Percentiles rank a stretch among this genome's conserved stretches.
These are phyloP conservation scores for Juglanconis juglandina DNA, from an alignment of 2,329 filamentous ascomycete genomes.

Conservation along the genomic window DNA sequence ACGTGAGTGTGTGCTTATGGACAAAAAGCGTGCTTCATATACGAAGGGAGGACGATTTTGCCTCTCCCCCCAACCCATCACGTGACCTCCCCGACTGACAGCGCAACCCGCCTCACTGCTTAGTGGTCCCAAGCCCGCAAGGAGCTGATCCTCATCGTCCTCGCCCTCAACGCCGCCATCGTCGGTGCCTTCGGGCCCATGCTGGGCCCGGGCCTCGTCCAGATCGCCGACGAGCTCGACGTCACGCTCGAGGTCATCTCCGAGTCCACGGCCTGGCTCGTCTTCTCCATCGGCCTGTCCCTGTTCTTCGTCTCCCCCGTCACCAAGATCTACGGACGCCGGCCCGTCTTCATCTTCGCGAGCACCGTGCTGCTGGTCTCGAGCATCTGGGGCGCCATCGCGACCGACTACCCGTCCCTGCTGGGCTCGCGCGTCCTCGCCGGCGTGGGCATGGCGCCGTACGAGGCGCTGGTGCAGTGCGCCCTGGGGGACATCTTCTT, in stretches of 20 bases:
- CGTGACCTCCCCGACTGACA: neutral
- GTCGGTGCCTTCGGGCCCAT: constrained; percentile 50
- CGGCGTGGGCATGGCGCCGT: constrained; percentile 47
- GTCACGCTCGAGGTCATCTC: constrained; percentile 35
- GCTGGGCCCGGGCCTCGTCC: constrained; percentile 46
- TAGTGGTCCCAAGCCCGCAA: constrained; percentile 25
- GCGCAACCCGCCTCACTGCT: neutral
- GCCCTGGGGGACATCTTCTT: constrained; percentile 46
- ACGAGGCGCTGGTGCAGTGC: constrained; percentile 50
- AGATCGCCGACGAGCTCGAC: constrained; percentile 39
- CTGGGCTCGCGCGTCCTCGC: constrained; percentile 43
- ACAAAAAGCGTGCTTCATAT: neutral
- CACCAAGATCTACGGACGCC: constrained; percentile 46
- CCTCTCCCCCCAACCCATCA: no score
- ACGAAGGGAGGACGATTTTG: neutral
- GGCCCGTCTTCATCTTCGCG: constrained; percentile 46
- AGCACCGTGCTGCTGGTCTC: constrained; percentile 44
- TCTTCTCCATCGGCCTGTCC: neutral
- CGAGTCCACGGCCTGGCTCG: neutral
- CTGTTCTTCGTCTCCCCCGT: constrained; percentile 46
- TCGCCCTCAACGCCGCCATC: constrained; percentile 42
- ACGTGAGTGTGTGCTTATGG: neutral
- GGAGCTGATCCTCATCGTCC: constrained; percentile 42
- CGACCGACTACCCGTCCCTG: constrained; percentile 41
- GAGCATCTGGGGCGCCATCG: constrained; percentile 44